These are phyloP conservation scores for Stropharia rugosoannulata DNA, from an alignment of 768 basidiomycete genomes.

Conservation along the genomic window DNA sequence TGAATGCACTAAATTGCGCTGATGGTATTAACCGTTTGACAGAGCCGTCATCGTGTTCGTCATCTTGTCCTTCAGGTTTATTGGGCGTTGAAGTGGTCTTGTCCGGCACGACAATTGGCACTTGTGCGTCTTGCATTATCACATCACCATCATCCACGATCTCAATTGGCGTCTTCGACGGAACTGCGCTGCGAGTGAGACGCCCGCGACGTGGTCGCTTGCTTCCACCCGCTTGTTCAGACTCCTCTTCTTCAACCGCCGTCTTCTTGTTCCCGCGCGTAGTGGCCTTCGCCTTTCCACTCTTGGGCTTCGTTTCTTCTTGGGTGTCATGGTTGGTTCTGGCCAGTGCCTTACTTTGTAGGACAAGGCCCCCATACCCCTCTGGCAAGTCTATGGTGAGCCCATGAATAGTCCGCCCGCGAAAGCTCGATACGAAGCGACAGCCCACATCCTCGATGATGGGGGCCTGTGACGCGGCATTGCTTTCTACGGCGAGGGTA, in stretches of 20 bases:
- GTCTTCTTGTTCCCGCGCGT: conserved; percentile 8
- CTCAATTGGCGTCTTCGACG: conserved; percentile 21
- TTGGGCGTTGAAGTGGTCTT: not conserved
- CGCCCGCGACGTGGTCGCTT: conserved; percentile 20
- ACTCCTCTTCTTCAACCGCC: conserved; percentile 7
- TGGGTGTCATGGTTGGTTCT: conserved; percentile 3
- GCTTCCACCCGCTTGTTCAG: conserved; percentile 17
- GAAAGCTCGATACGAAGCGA: conserved; percentile 64
- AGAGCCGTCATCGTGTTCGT: conserved; percentile 13
- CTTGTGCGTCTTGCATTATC: conserved; percentile 14
- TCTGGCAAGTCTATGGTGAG: conserved; percentile 56
- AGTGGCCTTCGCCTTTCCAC: conserved; percentile 11
- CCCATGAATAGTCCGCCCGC: conserved; percentile 75
- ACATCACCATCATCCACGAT: conserved; percentile 23
- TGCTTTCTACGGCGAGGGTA: not conserved
- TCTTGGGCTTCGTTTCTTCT: conserved; percentile 1
- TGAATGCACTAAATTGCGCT: conserved; percentile 62
- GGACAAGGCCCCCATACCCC: conserved; percentile 68
- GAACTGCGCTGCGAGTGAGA: conserved; percentile 24
- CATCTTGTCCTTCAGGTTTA: not conserved
- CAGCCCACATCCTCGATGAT: conserved; percentile 18
- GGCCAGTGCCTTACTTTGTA: conserved; percentile 31
- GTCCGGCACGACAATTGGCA: not conserved
- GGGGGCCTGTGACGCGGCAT: conserved; percentile 8
- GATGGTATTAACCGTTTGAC: conserved; percentile 42